These are phyloP conservation scores for Pseudevernia furfuracea DNA, from an alignment of 495 filamentous ascomycete species.

Conservation along the genomic window DNA sequence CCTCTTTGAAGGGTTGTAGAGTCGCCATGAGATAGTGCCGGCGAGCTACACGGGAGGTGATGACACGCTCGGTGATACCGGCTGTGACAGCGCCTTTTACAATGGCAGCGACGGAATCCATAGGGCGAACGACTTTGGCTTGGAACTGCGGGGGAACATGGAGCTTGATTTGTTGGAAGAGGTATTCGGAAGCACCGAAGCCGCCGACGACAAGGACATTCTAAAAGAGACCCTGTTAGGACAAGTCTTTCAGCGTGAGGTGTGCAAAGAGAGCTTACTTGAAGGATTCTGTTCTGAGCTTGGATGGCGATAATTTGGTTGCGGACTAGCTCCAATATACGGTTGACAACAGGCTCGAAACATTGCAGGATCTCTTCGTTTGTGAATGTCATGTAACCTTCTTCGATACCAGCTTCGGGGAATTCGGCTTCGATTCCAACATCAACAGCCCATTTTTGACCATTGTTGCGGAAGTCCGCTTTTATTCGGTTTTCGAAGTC, in stretches of 20 bases:
- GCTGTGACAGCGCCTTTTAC: constrained; percentile 78
- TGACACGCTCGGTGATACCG: constrained; percentile 91
- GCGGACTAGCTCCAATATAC: constrained; percentile 66
- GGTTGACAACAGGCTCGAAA: constrained; percentile 72
- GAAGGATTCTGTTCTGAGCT: constrained; percentile 61
- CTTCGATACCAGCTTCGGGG: constrained; percentile 70
- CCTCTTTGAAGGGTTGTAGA: constrained; percentile 96
- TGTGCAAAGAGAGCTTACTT: constrained; percentile 43
- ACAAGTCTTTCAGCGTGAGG: neutral
- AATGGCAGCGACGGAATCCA: constrained; percentile 76
- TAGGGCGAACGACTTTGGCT: constrained; percentile 71
- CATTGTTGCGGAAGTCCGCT: constrained; percentile 75
- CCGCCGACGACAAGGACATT: constrained; percentile 74
- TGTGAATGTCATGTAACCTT: constrained; percentile 77
- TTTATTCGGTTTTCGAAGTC: constrained; percentile 81
- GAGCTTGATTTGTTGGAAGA: constrained; percentile 76
- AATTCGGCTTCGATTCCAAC: constrained; percentile 73
- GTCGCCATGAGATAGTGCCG: constrained; percentile 99
- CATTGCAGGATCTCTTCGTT: constrained; percentile 77
- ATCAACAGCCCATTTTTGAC: constrained; percentile 78
- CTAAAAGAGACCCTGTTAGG: constrained; percentile 33
- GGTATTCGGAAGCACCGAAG: constrained; percentile 74
- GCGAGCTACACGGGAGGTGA: constrained; percentile 95
- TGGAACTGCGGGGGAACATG: constrained; percentile 74
- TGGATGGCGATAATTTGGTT: constrained; percentile 80